These are phyloP conservation scores for Calocybe gambosa DNA, from an alignment of 1,284 basidiomycete genomes.

Conservation along the genomic window DNA sequence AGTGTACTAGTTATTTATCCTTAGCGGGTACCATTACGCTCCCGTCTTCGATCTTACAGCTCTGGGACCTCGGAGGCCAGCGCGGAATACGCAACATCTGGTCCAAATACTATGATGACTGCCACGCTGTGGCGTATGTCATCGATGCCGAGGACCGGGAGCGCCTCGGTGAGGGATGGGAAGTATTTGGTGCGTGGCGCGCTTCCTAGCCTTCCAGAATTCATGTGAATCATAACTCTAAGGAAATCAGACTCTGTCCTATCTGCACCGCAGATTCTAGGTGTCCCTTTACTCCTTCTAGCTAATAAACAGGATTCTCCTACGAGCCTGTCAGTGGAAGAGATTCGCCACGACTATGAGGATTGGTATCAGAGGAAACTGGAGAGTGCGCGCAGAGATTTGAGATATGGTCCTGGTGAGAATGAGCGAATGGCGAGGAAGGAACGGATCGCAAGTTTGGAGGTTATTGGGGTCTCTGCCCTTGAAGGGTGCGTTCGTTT, in stretches of 20 bases:
- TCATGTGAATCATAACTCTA: slow-evolving; percentile 13
- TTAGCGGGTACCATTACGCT: slow-evolving; percentile 87
- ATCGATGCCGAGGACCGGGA: slow-evolving; percentile 87
- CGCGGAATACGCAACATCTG: slow-evolving; percentile 88
- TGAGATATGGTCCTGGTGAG: slow-evolving; percentile 40
- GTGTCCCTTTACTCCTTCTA: slow-evolving; percentile 80
- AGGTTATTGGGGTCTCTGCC: slow-evolving; percentile 87
- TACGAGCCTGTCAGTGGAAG: slow-evolving; percentile 74
- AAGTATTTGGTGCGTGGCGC: slow-evolving; percentile 76
- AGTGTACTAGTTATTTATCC: background rate
- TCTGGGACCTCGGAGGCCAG: slow-evolving; percentile 93
- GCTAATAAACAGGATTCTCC: slow-evolving; percentile 92
- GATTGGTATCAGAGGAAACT: slow-evolving; percentile 77
- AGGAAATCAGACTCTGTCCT: slow-evolving; percentile 69
- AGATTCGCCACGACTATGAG: slow-evolving; percentile 86
- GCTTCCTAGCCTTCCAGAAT: slow-evolving; percentile 9
- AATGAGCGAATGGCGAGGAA: slow-evolving; percentile 46
- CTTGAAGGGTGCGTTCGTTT: slow-evolving; percentile 64
- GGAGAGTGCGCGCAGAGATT: slow-evolving; percentile 52
- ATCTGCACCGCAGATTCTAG: slow-evolving; percentile 79
- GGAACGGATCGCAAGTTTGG: slow-evolving; percentile 75
- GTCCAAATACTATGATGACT: slow-evolving; percentile 91
- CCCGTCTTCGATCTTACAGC: slow-evolving; percentile 87
- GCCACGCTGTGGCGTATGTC: slow-evolving; percentile 89
- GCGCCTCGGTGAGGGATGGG: slow-evolving; percentile 85